Percentiles rank a stretch among this genome's conserved stretches.
These are phyloP conservation scores for Corylus americana DNA, from an alignment of 306 rosid species.

Conservation along the genomic window DNA sequence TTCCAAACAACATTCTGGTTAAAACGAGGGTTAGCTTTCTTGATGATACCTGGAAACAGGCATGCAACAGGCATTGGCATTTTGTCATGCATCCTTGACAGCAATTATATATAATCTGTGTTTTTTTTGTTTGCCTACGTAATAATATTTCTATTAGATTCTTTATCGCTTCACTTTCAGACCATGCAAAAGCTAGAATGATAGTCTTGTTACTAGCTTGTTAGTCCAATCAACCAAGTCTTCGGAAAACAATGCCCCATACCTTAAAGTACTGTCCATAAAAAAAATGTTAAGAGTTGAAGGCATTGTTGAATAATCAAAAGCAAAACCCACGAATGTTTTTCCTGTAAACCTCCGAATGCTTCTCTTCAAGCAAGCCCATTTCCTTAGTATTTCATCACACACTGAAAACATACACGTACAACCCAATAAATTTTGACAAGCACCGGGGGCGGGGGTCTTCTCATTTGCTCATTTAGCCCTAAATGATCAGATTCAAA, in stretches of 20 bases:
- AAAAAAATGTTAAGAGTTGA: neutral
- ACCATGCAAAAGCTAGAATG: conserved; percentile 1
- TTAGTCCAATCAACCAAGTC: neutral
- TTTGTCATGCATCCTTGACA: neutral
- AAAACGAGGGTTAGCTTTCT: neutral
- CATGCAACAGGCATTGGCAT: neutral
- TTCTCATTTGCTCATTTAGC: neutral
- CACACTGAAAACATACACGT: neutral
- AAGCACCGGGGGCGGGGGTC: neutral
- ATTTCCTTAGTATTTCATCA: conserved; percentile 2
- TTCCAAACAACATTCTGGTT: neutral
- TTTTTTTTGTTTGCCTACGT: neutral
- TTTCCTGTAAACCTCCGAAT: neutral
- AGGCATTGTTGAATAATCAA: neutral
- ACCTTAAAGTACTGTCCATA: neutral
- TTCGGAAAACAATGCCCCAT: neutral
- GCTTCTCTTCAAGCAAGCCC: neutral
- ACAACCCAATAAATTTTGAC: neutral
- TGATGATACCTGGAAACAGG: neutral
- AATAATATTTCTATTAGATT: neutral
- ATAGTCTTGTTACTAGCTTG: neutral
- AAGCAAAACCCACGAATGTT: neutral
- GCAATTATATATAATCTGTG: neutral
- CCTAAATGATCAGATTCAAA: neutral
- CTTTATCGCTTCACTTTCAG: neutral